Percentiles rank a stretch among this genome's conserved stretches.
Evolutionary conservation across 768 basidiomycete genomes (phyloP).

Genomic region (Boletellus emodensis): DNA sequence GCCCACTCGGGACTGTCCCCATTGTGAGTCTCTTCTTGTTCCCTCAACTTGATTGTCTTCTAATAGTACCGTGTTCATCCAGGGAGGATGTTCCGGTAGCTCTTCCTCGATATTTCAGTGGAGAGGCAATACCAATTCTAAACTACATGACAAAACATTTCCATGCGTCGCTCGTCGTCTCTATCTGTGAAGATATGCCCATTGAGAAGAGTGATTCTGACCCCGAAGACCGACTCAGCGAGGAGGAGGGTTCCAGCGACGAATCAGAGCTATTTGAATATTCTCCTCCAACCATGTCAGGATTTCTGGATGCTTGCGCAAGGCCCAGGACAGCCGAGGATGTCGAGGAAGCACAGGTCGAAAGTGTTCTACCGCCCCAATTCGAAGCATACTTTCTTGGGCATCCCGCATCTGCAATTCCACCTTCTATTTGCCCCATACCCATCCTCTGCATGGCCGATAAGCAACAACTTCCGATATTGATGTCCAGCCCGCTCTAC

Average conservation of each 20-base stretch:
- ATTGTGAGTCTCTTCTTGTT: not conserved
- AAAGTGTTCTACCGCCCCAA: not conserved
- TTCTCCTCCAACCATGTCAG: too few relatives aligned
- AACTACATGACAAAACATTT: not conserved
- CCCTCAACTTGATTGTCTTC: not conserved
- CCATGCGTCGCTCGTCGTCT: slow-evolving; percentile 1
- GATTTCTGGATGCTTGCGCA: too few relatives aligned
- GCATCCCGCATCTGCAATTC: too few relatives aligned
- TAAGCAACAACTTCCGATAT: too few relatives aligned
- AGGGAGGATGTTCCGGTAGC: slow-evolving; percentile 4
- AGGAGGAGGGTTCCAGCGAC: too few relatives aligned
- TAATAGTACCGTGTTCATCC: not conserved
- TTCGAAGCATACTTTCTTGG: slow-evolving; percentile 4
- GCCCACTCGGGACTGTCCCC: not conserved
- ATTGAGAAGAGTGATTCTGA: not conserved
- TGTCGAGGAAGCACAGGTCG: not conserved
- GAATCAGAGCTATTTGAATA: too few relatives aligned
- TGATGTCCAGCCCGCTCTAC: slow-evolving; percentile 9
- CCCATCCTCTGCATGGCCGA: too few relatives aligned
- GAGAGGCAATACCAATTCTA: slow-evolving; percentile 3
- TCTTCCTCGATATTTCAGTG: not conserved
- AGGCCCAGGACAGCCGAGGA: not conserved
- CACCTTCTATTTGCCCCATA: too few relatives aligned
- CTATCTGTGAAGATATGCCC: not conserved
- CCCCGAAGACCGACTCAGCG: too few relatives aligned